A percentile compares a stretch with the other conserved stretches of the same genome.
phyloP scores from a whole-genome alignment of 148 eudicot species.

The Pharnaceum exiguum region DNA sequence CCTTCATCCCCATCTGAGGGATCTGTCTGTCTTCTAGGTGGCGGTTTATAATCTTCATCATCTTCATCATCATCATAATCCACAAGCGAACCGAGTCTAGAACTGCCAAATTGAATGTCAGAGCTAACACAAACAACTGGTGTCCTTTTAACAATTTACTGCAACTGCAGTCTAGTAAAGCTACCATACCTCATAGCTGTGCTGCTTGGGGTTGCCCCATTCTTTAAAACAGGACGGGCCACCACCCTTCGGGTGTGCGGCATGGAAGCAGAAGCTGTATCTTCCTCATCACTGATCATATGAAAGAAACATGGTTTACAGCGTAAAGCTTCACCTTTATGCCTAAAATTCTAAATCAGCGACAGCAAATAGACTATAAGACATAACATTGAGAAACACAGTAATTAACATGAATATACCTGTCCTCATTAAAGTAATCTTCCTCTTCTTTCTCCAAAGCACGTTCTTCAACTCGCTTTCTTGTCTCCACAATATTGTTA shows the following conservation, averaged over 20 bases:
- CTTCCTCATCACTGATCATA: slow-evolving; percentile 80
- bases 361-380: too few relatives aligned
- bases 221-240: slow-evolving; percentile 42
- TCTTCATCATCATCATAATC: slow-evolving; percentile 96
- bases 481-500: slow-evolving; percentile 39
- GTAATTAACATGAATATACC: too few relatives aligned
- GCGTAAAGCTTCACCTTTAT: too few relatives aligned
- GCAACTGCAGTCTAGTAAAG: not conserved
- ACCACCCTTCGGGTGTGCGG: slow-evolving; percentile 29
- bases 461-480: slow-evolving; percentile 81
- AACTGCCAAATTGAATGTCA: slow-evolving; percentile 21
- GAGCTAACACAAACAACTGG: not conserved
- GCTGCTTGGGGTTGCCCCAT: slow-evolving; percentile 47
- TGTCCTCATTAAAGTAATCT: slow-evolving; percentile 92
- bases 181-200: slow-evolving; percentile 53
- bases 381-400: too few relatives aligned
- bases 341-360: too few relatives aligned
- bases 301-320: too few relatives aligned
- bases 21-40: slow-evolving; percentile 61
- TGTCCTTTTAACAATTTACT: too few relatives aligned
- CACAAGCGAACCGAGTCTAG: slow-evolving; percentile 76
- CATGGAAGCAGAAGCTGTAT: slow-evolving; percentile 70
- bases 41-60: slow-evolving; percentile 89
- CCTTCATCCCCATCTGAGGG: slow-evolving; percentile 62
- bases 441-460: slow-evolving; percentile 97